A percentile compares a stretch with the other conserved stretches of the same genome.
These are phyloP conservation scores for Sarocladium brachiariae DNA, from an alignment of 2,329 filamentous ascomycete species.

Conservation along the genomic window DNA sequence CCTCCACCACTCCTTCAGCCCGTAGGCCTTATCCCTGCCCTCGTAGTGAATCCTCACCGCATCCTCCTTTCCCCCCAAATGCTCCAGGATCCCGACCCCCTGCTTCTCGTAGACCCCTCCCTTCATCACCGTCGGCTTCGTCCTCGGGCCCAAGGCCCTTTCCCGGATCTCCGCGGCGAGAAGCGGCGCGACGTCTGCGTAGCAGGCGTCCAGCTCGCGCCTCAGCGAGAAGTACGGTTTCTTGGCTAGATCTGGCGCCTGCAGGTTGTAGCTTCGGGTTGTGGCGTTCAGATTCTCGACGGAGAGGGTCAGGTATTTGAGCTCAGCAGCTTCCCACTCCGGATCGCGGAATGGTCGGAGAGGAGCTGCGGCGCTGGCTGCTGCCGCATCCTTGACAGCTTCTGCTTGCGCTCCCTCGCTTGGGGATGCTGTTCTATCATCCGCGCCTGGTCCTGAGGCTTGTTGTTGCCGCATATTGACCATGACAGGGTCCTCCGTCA, in stretches of 20 bases:
- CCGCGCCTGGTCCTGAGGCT: too few relatives aligned
- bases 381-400: constrained; percentile 9
- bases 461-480: constrained; percentile 35
- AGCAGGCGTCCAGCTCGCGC: constrained; percentile 75
- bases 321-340: constrained; percentile 66
- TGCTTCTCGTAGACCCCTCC: constrained; percentile 21
- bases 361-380: constrained; percentile 22
- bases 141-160: constrained; percentile 47
- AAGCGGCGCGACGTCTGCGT: constrained; percentile 74
- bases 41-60: constrained; percentile 61
- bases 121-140: constrained; percentile 19
- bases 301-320: constrained; percentile 67
- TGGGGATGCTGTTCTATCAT: too few relatives aligned
- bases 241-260: constrained; percentile 86
- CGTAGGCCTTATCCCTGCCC: constrained; percentile 68
- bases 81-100: constrained; percentile 51
- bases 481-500: constrained; percentile 43
- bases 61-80: constrained; percentile 41
- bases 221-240: constrained; percentile 85
- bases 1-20: constrained; percentile 82
- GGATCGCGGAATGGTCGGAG: constrained; percentile 68
- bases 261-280: constrained; percentile 85
- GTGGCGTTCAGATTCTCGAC: constrained; percentile 73
- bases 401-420: constrained; percentile 9
- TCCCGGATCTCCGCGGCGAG: constrained; percentile 67